Percentiles rank a stretch among this genome's conserved stretches.
Conservation (phyloP, 78 protist genomes). For the Guillardia theta region DNA sequence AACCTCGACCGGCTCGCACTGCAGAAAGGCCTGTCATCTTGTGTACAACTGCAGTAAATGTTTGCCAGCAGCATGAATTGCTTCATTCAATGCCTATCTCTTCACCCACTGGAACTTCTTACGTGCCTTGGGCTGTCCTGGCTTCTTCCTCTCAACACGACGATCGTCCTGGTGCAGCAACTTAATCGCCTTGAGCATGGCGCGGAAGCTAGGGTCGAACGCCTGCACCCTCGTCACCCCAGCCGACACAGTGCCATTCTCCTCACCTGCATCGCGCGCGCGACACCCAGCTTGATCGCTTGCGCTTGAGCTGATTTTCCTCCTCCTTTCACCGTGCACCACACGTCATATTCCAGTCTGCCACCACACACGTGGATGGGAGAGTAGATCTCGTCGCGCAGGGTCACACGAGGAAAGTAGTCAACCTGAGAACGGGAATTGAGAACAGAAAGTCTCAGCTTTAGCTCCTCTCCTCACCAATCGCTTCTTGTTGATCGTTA, state of each 20-base stretch:
- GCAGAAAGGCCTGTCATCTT: constrained; percentile 25
- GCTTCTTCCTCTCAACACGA: constrained; percentile 52
- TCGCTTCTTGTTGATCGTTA: not conserved
- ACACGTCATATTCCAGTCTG: not conserved
- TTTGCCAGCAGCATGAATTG: not conserved
- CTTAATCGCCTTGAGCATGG: not conserved
- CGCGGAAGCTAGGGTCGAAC: not conserved
- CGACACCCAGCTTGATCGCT: not conserved
- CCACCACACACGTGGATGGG: not conserved
- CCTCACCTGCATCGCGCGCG: not conserved
- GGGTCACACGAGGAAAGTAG: not conserved
- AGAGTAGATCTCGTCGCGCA: not conserved
- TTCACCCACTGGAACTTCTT: constrained; percentile 46
- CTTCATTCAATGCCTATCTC: not conserved
- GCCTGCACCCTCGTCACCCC: no score
- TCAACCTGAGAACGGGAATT: not conserved
- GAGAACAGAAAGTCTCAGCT: no score
- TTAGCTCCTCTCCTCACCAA: not conserved
- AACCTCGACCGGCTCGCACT: not conserved
- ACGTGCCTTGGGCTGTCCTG: constrained; percentile 52
- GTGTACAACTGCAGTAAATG: not conserved
- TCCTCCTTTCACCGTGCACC: not conserved
- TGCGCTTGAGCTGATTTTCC: not conserved
- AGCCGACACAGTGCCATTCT: no score
- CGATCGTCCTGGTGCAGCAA: not conserved